Conservation (phyloP, 1,284 basidiomycete species). For the Cryptococcus sp. region DNA sequence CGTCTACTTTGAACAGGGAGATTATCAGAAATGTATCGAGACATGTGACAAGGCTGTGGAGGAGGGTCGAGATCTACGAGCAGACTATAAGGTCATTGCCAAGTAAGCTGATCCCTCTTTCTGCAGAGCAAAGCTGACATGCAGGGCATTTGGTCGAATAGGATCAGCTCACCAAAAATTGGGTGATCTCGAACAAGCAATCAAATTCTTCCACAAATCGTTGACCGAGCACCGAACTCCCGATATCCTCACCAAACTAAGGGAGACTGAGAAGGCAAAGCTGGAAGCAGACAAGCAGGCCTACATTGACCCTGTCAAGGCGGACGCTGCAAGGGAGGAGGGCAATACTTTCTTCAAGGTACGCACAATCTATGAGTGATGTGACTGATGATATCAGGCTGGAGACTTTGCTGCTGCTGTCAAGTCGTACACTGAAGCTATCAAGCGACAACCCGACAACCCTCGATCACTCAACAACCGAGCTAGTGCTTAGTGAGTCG, state of each 20-base stretch:
- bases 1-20: slow-evolving; percentile 87
- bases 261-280: slow-evolving; percentile 73
- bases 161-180: slow-evolving; percentile 83
- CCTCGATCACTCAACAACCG: slow-evolving; percentile 95
- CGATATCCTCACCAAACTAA: slow-evolving; percentile 85
- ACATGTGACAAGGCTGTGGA: slow-evolving; percentile 92
- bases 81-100: slow-evolving; percentile 57
- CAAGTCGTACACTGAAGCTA: slow-evolving; percentile 88
- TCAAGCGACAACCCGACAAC: slow-evolving; percentile 90
- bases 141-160: slow-evolving; percentile 80
- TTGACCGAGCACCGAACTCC: slow-evolving; percentile 96
- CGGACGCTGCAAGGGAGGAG: slow-evolving; percentile 79
- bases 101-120: slow-evolving; percentile 47
- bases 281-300: slow-evolving; percentile 72
- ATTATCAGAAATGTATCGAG: slow-evolving; percentile 87
- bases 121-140: slow-evolving; percentile 1
- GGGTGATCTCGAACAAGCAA: slow-evolving; percentile 69
- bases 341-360: slow-evolving; percentile 89
- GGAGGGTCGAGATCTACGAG: slow-evolving; percentile 66
- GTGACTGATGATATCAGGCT: slow-evolving; percentile 35
- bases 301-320: slow-evolving; percentile 85
- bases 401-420: slow-evolving; percentile 91
- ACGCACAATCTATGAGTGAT: slow-evolving; percentile 5
- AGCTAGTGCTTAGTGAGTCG: slow-evolving; percentile 54
- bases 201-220: slow-evolving; percentile 87